Evolutionary conservation across 306 rosid species (phyloP), one percentile per base, ranked within the genome.

Genomic region (Argentina anserina): DNA sequence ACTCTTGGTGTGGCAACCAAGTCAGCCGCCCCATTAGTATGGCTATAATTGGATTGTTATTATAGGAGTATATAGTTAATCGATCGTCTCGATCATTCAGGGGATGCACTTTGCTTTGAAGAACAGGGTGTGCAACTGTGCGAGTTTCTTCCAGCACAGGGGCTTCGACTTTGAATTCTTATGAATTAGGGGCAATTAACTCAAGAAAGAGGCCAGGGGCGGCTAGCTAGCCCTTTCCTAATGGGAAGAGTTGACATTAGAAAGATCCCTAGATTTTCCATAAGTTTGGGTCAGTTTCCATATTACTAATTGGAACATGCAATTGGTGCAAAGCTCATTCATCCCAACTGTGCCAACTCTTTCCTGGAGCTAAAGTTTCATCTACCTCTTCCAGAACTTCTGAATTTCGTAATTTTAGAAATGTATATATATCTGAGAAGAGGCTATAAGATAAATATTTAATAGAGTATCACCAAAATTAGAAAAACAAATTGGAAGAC

Each of bases 181-280:
- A 28, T 8, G 43, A 40, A 40, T 40, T 0, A 40, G 9, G 9
- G 43, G 41, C 41, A 37, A 37, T 37, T 37, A 2, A 39, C 52
- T 42, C 17, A 4, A 10, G 13, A 28, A 67, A 17, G 28, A n/a
- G n/a, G n/a, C n/a, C n/a, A 28, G 40, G 26, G 64, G 56, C 56
- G n/a, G 29, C 56, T 20, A n/a, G 13, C 36, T 33, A 33, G 36
- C 69, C 21, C 15, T 39, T 18, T 65, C 50, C 62, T 41, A 69
- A 34, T 33, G 73, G 29, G 46, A 69, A 69, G 21, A 69, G 15
- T 49, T 50, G 73, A 34, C 73, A n/a, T 34, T 34, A 50, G 46
- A 33, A n/a, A 69, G 63, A 69, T 69, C 46, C 47, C 15, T 20
- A 31, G 72, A 60, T 20, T 45, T 46, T 67, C 12, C 29, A 7